Conservation (phyloP, 2,329 filamentous ascomycete genomes). For the Fusarium piperis region DNA sequence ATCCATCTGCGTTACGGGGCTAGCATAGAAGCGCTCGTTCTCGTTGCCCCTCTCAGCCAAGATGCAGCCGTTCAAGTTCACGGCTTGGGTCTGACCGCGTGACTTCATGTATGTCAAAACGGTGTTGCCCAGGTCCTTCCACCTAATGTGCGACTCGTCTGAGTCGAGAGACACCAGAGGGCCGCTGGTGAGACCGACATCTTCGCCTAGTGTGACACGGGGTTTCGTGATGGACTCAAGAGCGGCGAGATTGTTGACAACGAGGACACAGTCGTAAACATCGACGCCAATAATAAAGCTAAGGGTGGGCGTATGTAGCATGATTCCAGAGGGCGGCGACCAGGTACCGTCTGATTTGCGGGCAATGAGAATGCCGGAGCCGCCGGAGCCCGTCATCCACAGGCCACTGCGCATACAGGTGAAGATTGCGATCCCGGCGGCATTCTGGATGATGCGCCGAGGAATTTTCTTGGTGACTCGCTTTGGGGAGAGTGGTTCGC, state of each 20-base stretch:
- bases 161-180: slow-evolving; percentile 70
- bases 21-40: slow-evolving; percentile 67
- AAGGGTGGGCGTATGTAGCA: slow-evolving; percentile 87
- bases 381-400: slow-evolving; percentile 91
- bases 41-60: slow-evolving; percentile 67
- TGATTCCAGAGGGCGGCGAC: slow-evolving; percentile 90
- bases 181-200: slow-evolving; percentile 80
- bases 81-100: slow-evolving; percentile 63
- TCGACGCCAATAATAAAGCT: slow-evolving; percentile 93
- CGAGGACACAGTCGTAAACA: slow-evolving; percentile 94
- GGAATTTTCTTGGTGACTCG: slow-evolving; percentile 83
- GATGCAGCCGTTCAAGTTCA: slow-evolving; percentile 66
- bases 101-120: slow-evolving; percentile 69
- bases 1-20: slow-evolving; percentile 62
- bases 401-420: slow-evolving; percentile 94
- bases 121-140: slow-evolving; percentile 63
- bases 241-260: slow-evolving; percentile 88
- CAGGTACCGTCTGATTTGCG: slow-evolving; percentile 87
- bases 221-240: slow-evolving; percentile 85
- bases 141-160: slow-evolving; percentile 60
- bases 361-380: slow-evolving; percentile 86
- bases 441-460: slow-evolving; percentile 83
- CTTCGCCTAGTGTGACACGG: slow-evolving; percentile 81
- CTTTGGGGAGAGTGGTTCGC: slow-evolving; percentile 59
- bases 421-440: slow-evolving; percentile 91